Evolutionary conservation across 106 monocot genomes (phyloP), one percentile per base, ranked within the genome.

Genomic region (Acanthochlamys bracteata): DNA sequence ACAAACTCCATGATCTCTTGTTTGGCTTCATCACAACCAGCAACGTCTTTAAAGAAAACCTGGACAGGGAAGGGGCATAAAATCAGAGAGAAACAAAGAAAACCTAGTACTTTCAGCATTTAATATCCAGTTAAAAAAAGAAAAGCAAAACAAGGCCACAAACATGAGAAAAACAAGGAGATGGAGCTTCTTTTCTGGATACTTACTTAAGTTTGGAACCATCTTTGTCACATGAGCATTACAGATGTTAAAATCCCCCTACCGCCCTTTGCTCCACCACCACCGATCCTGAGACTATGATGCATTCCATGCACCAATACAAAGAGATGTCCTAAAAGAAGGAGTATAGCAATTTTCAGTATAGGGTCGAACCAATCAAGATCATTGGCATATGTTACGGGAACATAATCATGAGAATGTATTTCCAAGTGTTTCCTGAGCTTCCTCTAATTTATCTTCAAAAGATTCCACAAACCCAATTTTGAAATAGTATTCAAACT

Each of bases 1-100:
- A n/a, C 98, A 80, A 98, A 98, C 59, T 98, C 98, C 91, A 98
- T 98, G 6, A 98, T 98, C 79, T 98, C 98, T 78, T 92, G 85
- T 77, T 98, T 98, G 51, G 98, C 98, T 71, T 98, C 98, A 64
- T 98, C 98, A 71, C 98, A 98, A 11, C 98, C 98, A 75, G 95
- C 91, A 45, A 98, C 98, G 67, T 98, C 98, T 73, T 92, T 91
- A 64, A 98, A 98, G 54, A 58, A 92, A 55, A 92, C 79, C 95
- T 95, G 68, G 20, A 63, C 7, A 11, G 69, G 1, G 33, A 33
- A 1, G 6, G 33, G 4, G 33, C 33, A 33, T 33, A 33, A 33
- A 33, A 33, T 33, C 6, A 33, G 33, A 3, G 6, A 33, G 4
- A 33, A 33, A 33, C 1, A 3, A 33, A 33, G 33, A 33, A 33